Base-by-base conservation (phyloP, 2,329 filamentous ascomycete genomes). In the Emmonsia crescens region DNA sequence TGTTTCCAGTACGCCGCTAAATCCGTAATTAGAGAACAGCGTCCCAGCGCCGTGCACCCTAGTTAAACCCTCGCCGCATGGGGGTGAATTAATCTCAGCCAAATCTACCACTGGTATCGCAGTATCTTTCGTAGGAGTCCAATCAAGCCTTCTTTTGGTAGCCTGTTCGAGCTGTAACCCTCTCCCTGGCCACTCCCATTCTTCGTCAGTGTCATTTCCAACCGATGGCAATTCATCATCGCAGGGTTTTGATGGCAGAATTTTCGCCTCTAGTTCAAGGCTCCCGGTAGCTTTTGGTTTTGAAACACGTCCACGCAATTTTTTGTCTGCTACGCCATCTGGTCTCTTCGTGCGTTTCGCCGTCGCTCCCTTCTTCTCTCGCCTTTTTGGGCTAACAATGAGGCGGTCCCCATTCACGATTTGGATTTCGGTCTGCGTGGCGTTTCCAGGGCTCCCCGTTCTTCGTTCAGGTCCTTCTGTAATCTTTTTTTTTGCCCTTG, bases 81-180 rank as follows among this genome's bases (percentile, higher is more conserved):
- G 36, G 51, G 58, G 59, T 12, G 58, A 61, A 19, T 51, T 57
- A 21, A 61, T 58, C 29, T 62, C 62, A 8, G 63, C 64, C 38
- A 66, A 62, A 46, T 68, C 66, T 38, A 64, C 65, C 46, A 64
- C 67, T 61, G 70, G 63, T 2, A 70, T 62, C 0, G 66, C 66
- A 49, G 77, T 78, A 40, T 77, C 69, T 55, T 77, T 79, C 3
- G 84, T 81, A 1, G 87, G 88, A 0, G 89, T 91, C 89, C 88
- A 91, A 62, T 86, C 80, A 16, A 75, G 69, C 63, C 84, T 80
- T 63, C 88, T 79, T 54, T 75, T 77, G 31, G 82, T 71, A 8
- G 87, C 88, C 54, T 70, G 64, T 64, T 73, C 74, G 29, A 76
- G 60, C n/a, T 73, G 68, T 31, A 60, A 36, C 29, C 36, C 55